Evolutionary conservation across 257 asterid species (phyloP).

Genomic region (Thymus quinquecostatus): DNA sequence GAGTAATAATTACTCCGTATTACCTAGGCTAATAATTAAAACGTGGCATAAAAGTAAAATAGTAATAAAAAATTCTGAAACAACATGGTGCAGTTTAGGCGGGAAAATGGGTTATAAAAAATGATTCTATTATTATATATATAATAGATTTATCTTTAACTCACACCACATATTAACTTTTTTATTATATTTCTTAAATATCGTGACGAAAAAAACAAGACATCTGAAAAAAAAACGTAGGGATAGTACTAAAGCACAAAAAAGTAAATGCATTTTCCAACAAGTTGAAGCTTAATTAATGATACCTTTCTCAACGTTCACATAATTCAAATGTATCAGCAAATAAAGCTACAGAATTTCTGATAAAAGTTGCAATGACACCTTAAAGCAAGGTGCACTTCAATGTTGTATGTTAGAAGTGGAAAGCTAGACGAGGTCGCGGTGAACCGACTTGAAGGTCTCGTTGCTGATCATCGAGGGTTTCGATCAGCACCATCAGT

Average conservation of each 20-base stretch:
- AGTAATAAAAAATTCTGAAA: too few species aligned
- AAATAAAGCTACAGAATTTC: background rate
- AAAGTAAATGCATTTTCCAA: background rate
- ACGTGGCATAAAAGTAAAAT: too few species aligned
- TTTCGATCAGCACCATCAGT: background rate
- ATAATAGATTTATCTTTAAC: too few species aligned
- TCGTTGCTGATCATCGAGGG: background rate
- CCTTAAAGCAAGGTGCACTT: background rate
- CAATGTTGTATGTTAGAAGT: background rate
- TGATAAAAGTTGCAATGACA: slow-evolving; percentile 1
- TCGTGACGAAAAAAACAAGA: too few species aligned
- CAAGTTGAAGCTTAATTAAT: background rate
- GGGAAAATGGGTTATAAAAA: too few species aligned
- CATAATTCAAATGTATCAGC: background rate
- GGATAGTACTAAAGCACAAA: background rate
- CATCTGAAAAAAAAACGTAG: too few species aligned
- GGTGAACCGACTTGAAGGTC: background rate
- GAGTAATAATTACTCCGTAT: too few species aligned
- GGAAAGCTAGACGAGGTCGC: background rate
- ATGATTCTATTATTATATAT: too few species aligned
- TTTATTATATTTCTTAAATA: too few species aligned
- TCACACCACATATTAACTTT: too few species aligned
- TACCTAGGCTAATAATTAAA: too few species aligned
- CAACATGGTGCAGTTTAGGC: too few species aligned
- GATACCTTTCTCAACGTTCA: background rate